phyloP scores from a whole-genome alignment of 2,329 filamentous ascomycete species.

The Aspergillus pseudoterreus region DNA sequence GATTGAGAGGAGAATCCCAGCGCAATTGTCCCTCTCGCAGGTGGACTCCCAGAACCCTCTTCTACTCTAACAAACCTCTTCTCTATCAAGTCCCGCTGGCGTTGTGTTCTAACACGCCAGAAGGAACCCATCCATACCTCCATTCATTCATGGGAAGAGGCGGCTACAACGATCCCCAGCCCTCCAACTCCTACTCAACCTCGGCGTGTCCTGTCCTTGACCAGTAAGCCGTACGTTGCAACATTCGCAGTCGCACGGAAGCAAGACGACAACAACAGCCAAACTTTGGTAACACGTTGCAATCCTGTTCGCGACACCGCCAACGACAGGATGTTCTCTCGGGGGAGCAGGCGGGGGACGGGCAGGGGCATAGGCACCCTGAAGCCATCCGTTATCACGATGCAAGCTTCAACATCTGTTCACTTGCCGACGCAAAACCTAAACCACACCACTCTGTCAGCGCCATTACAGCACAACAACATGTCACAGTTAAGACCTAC shows the following conservation, averaged over 20 bases:
- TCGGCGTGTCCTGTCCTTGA: constrained; percentile 4
- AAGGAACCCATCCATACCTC: background rate
- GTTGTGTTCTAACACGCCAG: background rate
- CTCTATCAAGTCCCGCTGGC: background rate
- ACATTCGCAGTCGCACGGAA: background rate
- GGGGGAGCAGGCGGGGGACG: background rate
- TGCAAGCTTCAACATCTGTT: background rate
- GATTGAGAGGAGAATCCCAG: background rate
- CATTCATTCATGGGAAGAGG: constrained; percentile 36
- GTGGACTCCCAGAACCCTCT: background rate
- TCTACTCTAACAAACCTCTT: background rate
- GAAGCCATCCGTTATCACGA: too few relatives aligned
- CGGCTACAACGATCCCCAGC: constrained; percentile 29
- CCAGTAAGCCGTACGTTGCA: constrained; percentile 5
- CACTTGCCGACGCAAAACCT: constrained; percentile 51
- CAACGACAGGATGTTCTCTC: background rate
- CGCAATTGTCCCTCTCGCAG: background rate
- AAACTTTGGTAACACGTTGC: background rate
- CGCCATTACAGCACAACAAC: constrained; percentile 4
- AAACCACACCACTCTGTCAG: constrained; percentile 13
- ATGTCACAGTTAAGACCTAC: constrained; percentile 49
- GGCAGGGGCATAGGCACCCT: background rate
- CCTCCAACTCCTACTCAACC: background rate
- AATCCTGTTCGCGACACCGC: too few relatives aligned
- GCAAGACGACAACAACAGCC: background rate